phyloP scores from a whole-genome alignment of 768 basidiomycete genomes.

The Russula earlei region DNA sequence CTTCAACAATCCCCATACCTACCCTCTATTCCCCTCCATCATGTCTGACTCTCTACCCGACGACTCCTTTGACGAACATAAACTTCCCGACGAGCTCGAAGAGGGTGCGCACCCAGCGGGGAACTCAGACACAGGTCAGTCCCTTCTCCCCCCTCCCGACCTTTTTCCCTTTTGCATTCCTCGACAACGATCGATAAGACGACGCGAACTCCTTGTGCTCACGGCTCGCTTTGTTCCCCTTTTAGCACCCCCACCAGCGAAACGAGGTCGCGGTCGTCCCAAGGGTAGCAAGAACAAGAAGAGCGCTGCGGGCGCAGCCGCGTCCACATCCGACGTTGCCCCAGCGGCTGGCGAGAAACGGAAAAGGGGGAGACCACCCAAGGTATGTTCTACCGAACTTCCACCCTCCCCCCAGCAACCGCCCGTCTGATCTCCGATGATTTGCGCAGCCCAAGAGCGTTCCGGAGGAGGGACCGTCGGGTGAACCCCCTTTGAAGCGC shows the following conservation, averaged over 20 bases:
- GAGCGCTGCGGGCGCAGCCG: conserved; percentile 28
- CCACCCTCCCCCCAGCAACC: neutral
- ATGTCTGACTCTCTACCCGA: conserved; percentile 59
- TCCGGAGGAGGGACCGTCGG: conserved; percentile 35
- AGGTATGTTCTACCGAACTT: conserved; percentile 28
- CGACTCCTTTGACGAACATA: conserved; percentile 45
- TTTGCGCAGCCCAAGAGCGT: conserved; percentile 27
- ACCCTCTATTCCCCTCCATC: conserved; percentile 23
- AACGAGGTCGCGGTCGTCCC: conserved; percentile 82
- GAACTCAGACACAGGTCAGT: conserved; percentile 25
- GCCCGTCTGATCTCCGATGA: conserved; percentile 1
- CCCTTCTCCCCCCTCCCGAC: neutral
- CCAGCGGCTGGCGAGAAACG: conserved; percentile 30
- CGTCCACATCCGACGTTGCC: conserved; percentile 23
- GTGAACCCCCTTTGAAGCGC: conserved; percentile 40
- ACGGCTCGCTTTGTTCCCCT: conserved; percentile 25
- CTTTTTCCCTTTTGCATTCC: neutral
- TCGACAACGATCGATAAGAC: conserved; percentile 23
- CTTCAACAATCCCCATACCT: conserved; percentile 31
- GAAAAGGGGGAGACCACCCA: conserved; percentile 43
- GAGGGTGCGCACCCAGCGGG: conserved; percentile 37
- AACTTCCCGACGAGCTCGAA: conserved; percentile 50
- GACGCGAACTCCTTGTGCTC: conserved; percentile 16
- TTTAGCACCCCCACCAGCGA: conserved; percentile 35
- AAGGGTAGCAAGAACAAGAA: conserved; percentile 80